Conservation (phyloP, 2,329 filamentous ascomycete species). For the Clarireedia sp. region DNA sequence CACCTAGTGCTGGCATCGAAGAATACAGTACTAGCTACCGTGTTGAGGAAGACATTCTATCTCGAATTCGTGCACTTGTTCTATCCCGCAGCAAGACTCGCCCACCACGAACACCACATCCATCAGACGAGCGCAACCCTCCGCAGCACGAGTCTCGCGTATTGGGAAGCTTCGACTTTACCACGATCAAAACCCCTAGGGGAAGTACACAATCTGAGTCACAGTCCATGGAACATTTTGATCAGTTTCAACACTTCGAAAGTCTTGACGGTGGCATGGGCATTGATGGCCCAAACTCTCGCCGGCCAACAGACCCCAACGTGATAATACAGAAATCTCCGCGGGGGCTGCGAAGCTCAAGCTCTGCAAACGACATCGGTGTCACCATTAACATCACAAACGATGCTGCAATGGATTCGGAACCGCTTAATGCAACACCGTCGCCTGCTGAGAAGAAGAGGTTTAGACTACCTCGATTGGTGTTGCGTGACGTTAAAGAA, state of each 20-base stretch:
- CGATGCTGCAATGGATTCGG: slow-evolving; percentile 1
- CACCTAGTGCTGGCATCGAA: slow-evolving; percentile 17
- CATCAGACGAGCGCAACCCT: slow-evolving; percentile 19
- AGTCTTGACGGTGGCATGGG: slow-evolving; percentile 10
- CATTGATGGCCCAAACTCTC: background rate
- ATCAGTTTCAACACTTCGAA: background rate
- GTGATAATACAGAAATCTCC: background rate
- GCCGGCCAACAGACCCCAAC: slow-evolving; percentile 3
- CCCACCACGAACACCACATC: slow-evolving; percentile 22
- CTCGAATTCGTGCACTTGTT: slow-evolving; percentile 25
- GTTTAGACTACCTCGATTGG: slow-evolving; percentile 20
- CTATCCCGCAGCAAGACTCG: slow-evolving; percentile 20
- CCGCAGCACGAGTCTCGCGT: slow-evolving; percentile 4
- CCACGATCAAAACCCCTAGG: background rate
- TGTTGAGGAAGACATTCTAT: slow-evolving; percentile 25
- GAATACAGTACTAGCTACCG: slow-evolving; percentile 16
- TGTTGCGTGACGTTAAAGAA: slow-evolving; percentile 17
- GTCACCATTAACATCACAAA: background rate
- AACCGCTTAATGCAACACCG: background rate
- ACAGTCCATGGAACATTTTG: slow-evolving; percentile 9
- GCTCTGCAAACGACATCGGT: slow-evolving; percentile 14
- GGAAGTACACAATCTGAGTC: slow-evolving; percentile 18
- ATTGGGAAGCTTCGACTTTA: slow-evolving; percentile 16
- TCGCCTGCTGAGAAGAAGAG: slow-evolving; percentile 11
- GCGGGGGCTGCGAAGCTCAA: slow-evolving; percentile 11